phyloP scores from a whole-genome alignment of 2,329 filamentous ascomycete genomes.

The Arthrobotrys iridis region DNA sequence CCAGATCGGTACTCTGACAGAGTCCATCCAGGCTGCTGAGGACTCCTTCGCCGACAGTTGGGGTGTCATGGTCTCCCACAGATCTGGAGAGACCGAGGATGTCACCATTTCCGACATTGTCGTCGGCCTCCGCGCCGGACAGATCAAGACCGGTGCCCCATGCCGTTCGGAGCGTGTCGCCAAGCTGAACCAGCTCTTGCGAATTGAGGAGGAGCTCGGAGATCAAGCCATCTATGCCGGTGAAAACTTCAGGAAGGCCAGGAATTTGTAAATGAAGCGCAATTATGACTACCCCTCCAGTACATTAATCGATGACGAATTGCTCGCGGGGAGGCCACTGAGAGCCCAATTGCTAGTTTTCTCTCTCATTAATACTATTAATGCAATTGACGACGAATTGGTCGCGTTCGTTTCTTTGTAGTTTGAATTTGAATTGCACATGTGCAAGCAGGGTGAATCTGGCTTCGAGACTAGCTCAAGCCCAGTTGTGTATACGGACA shows the following conservation, averaged over 20 bases:
- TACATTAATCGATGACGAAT: neutral
- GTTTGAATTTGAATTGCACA: neutral
- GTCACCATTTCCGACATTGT: slow-evolving; percentile 99
- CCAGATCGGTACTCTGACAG: slow-evolving; percentile 98
- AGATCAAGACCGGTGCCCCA: slow-evolving; percentile 99
- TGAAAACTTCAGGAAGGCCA: slow-evolving; percentile 86
- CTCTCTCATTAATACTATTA: slow-evolving; percentile 9
- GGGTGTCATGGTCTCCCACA: slow-evolving; percentile 99
- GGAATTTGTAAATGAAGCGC: slow-evolving; percentile 66
- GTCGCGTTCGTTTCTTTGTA: slow-evolving; percentile 18
- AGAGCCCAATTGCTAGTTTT: slow-evolving; percentile 3
- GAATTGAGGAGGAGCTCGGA: slow-evolving; percentile 98
- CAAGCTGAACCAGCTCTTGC: slow-evolving; percentile 99
- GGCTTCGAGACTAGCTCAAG: too few relatives aligned
- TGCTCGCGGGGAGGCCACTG: neutral
- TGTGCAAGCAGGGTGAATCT: too few relatives aligned
- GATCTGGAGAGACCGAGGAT: slow-evolving; percentile 99
- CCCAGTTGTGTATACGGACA: neutral
- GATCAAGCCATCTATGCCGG: slow-evolving; percentile 91
- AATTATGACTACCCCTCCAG: too few relatives aligned
- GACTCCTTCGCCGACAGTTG: slow-evolving; percentile 94
- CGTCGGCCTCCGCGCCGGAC: slow-evolving; percentile 92
- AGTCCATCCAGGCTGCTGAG: slow-evolving; percentile 99
- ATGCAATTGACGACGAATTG: slow-evolving; percentile 1
- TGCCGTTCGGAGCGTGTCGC: slow-evolving; percentile 96